Percentiles rank a stretch among this genome's conserved stretches.
Evolutionary conservation across 2,329 filamentous ascomycete species (phyloP).

Genomic region (Aquanectria penicillioides): DNA sequence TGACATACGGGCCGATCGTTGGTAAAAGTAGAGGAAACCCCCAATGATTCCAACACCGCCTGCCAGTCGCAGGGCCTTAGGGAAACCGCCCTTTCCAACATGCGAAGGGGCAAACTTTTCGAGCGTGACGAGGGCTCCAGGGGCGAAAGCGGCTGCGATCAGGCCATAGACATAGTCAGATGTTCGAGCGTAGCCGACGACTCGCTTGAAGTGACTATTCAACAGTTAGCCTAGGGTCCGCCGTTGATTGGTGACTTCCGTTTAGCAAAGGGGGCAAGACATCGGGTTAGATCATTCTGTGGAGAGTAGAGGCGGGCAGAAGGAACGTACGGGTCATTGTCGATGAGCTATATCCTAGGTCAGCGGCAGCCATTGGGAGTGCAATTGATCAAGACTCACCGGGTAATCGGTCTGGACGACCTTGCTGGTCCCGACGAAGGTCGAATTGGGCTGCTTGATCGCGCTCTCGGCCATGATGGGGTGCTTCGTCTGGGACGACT

Average conservation of each 20-base stretch:
- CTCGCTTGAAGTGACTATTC: conserved; percentile 86
- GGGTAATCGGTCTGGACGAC: conserved; percentile 85
- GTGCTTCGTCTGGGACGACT: conserved; percentile 42
- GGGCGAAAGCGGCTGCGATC: conserved; percentile 75
- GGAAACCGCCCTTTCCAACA: conserved; percentile 83
- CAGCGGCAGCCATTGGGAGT: conserved; percentile 31
- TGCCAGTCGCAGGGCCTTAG: conserved; percentile 82
- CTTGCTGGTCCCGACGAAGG: conserved; percentile 68
- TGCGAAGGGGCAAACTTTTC: conserved; percentile 88
- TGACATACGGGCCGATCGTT: conserved; percentile 80
- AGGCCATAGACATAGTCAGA: conserved; percentile 83
- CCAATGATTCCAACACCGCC: conserved; percentile 78
- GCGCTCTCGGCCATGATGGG: conserved; percentile 51
- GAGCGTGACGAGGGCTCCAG: conserved; percentile 78
- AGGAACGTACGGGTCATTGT: conserved; percentile 88
- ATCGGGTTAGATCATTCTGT: no score
- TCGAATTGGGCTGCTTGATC: conserved; percentile 49
- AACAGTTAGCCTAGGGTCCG: conserved; percentile 36
- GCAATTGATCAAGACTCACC: conserved; percentile 63
- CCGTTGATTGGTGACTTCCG: no score
- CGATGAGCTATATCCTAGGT: conserved; percentile 80
- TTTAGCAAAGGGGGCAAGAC: background rate
- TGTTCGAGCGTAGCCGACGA: conserved; percentile 84
- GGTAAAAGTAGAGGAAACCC: conserved; percentile 87
- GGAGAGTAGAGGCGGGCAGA: background rate